Evolutionary conservation across 352 stramenopile genomes (phyloP), one percentile per base, ranked within the genome.

Genomic region (Phytophthora hibernalis): DNA sequence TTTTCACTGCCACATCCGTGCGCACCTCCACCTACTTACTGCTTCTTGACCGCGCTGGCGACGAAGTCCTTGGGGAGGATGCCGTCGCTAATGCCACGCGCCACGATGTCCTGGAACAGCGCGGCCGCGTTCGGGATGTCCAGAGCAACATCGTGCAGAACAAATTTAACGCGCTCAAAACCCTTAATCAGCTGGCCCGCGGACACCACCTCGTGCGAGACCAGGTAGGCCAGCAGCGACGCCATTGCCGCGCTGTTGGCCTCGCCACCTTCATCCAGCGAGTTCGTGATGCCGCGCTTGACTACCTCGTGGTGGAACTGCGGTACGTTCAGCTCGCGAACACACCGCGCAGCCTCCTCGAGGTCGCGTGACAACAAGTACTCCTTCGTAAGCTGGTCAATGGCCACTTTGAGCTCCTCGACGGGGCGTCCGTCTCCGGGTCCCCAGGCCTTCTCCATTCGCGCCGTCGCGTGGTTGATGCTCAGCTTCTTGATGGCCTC

Each of bases 271-370:
- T 89, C 71, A 42, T 79, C 80, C 16, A 89, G 67, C 56, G 79
- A 72, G 52, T 88, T 88, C 22, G 70, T 86, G 60, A 88, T 83
- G 47, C 71, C 89, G 48, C 87, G 87, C 73, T 96, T 96, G 54
- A 95, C 89, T 8, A 99, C 90, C 71, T 99, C 97, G 73, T 99
- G 97, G 75, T 99, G 96, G 74, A 99, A 99, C 52, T 98, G 90
- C 45, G 84, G 76, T 11, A 97, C 91, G 65, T 98, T 97, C 6
- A 99, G 80, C 79, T 99, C 97, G 24, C 87, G 87, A 47, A 96
- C 89, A 42, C 89, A 96, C 13, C 86, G 84, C n/a, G 89, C 88
- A 15, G 96, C 96, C 74, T 99, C 97, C 37, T 98, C 94, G n/a
- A 98, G 73, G 66, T 99, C 94, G 37, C 92, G 80, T 20, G 91